Evolutionary conservation across 176 grass and related monocot species (phyloP), one percentile per base, ranked within the genome.

Genomic region (Phyllostachys edulis): DNA sequence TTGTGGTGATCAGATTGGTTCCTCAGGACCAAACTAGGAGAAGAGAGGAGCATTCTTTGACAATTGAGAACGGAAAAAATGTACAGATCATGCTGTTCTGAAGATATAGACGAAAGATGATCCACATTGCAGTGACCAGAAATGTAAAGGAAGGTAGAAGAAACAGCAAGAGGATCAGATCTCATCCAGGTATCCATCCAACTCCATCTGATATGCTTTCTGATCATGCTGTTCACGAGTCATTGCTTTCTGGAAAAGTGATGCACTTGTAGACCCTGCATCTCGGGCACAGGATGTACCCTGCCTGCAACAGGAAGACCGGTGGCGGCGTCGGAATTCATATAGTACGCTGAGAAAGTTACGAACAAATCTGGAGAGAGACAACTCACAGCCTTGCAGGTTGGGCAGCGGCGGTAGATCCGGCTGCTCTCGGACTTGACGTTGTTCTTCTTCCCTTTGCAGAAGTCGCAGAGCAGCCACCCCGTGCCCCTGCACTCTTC

Each of bases 221-320:
- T 34, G 32, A 34, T 34, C 32, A 34, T 34, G 32, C 24, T 10
- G 54, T 1, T 91, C 93, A 92, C 6, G 84, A 78, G 1, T 78
- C 90, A 36, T 37, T 81, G 76, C 69, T 86, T 6, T 90, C 93
- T 8, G 93, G 93, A 70, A 70, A 94, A 14, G 93, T 88, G 69
- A 94, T 52, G 86, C 93, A 94, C 67, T 86, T 94, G 93, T 81
- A 94, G 20, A 94, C 93, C 88, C 90, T 94, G 88, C 93, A 92
- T 81, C 86, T 89, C 57, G 88, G 77, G 62, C 93, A 94, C 55
- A 94, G 27, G 23, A 92, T 75, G 49, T 74, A 84, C 14, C 93
- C 93, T 17, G 86, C 90, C 93, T 92, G 90, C 65, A 42, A 84
- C 9, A 24, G 27, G 5, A 62, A 37, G 6, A 6, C 38, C 21